phyloP scores from a whole-genome alignment of 352 stramenopile genomes.

The Phytophthora idaei region DNA sequence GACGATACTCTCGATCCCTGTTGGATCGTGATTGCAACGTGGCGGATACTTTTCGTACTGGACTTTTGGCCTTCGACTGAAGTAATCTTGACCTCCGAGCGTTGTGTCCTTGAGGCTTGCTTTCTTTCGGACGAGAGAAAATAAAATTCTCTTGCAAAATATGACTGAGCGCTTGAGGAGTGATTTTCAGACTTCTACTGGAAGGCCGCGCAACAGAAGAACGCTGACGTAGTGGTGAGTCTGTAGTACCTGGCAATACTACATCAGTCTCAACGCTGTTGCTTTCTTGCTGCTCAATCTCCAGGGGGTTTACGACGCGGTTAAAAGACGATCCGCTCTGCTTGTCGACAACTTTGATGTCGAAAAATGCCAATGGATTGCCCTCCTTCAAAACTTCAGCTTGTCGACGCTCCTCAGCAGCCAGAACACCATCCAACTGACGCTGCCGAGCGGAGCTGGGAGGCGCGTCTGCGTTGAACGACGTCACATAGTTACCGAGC shows the following conservation, averaged over 20 bases:
- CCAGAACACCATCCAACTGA: constrained; percentile 39
- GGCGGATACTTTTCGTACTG: constrained; percentile 3
- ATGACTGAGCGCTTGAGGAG: constrained; percentile 47
- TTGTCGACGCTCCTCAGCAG: constrained; percentile 39
- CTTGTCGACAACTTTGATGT: constrained; percentile 42
- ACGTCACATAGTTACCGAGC: constrained; percentile 50
- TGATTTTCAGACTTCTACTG: constrained; percentile 25
- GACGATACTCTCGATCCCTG: not conserved
- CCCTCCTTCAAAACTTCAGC: constrained; percentile 58
- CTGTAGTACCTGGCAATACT: not conserved
- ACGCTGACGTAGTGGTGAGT: constrained; percentile 5
- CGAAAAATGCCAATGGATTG: constrained; percentile 67
- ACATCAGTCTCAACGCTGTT: not conserved
- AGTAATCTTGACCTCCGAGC: constrained; percentile 5
- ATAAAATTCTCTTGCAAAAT: constrained; percentile 74
- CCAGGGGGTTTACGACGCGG: constrained; percentile 4
- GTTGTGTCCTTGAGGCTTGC: constrained; percentile 9
- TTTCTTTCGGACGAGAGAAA: constrained; percentile 51
- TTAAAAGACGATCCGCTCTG: constrained; percentile 19
- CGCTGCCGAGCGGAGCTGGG: constrained; percentile 33
- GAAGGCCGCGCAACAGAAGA: constrained; percentile 11
- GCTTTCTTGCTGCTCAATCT: not conserved
- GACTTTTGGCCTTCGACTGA: constrained; percentile 6
- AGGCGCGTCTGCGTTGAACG: constrained; percentile 66
- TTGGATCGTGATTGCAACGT: constrained; percentile 12